phyloP scores from a whole-genome alignment of 352 stramenopile genomes.

The Phytophthora sojae region DNA sequence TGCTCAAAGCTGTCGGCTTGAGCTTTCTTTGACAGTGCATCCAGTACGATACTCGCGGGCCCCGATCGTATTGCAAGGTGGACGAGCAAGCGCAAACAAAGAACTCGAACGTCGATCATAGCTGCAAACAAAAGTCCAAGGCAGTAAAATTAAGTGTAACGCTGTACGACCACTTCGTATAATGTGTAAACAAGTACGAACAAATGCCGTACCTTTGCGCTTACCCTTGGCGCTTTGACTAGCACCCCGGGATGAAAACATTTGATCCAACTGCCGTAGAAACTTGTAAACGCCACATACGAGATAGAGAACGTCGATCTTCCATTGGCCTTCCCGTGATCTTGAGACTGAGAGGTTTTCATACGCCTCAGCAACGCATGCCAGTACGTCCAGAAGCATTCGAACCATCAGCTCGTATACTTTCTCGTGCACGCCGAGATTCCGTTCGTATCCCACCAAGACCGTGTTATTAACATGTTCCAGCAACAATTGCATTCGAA shows the following conservation, averaged over 20 bases:
- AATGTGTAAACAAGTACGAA: no score
- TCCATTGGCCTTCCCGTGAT: constrained; percentile 60
- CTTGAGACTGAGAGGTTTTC: constrained; percentile 57
- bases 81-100: constrained; percentile 62
- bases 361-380: constrained; percentile 56
- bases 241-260: constrained; percentile 44
- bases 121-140: constrained; percentile 26
- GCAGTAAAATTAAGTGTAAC: not conserved
- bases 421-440: constrained; percentile 71
- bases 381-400: constrained; percentile 59
- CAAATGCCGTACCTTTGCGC: constrained; percentile 39
- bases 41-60: constrained; percentile 44
- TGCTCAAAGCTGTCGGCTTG: constrained; percentile 41
- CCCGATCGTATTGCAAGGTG: constrained; percentile 54
- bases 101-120: constrained; percentile 52
- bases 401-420: constrained; percentile 58
- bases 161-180: not conserved
- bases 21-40: constrained; percentile 44
- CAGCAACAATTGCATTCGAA: constrained; percentile 55
- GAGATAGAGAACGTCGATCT: constrained; percentile 79
- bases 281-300: constrained; percentile 64
- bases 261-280: constrained; percentile 59
- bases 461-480: constrained; percentile 50
- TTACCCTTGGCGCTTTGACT: constrained; percentile 32
- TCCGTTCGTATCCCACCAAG: constrained; percentile 57